phyloP scores from a whole-genome alignment of 1,284 basidiomycete genomes.

The Vanrija sp. region DNA sequence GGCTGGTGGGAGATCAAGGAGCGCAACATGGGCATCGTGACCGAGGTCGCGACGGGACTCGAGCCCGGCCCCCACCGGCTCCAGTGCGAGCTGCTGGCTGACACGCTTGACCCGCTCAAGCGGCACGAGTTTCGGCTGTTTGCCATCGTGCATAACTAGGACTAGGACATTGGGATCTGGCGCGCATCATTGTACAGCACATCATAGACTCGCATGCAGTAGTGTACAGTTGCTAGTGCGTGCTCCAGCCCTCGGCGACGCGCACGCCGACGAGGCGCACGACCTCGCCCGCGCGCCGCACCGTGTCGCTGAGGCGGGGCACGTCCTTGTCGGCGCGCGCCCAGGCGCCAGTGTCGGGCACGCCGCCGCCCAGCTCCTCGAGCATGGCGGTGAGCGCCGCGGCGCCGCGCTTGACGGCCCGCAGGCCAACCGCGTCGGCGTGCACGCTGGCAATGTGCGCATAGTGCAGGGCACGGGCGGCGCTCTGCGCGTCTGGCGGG shows the following conservation, averaged over 20 bases:
- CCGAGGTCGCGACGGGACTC: slow-evolving; percentile 27
- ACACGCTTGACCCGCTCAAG: slow-evolving; percentile 27
- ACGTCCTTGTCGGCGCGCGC: not conserved
- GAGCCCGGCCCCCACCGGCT: slow-evolving; percentile 31
- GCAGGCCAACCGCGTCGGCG: not conserved
- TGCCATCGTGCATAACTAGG: slow-evolving; percentile 12
- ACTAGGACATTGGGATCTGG: not conserved
- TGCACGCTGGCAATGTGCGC: not conserved
- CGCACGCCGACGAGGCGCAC: slow-evolving; percentile 36
- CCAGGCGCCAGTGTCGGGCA: not conserved
- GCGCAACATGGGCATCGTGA: slow-evolving; percentile 39
- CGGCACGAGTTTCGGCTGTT: slow-evolving; percentile 19
- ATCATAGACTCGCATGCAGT: not conserved
- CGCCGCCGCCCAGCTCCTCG: too few species aligned
- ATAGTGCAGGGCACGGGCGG: not conserved
- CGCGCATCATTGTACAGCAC: not conserved
- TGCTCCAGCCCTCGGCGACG: slow-evolving; percentile 31
- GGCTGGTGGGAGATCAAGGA: slow-evolving; percentile 37
- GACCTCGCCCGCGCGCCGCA: slow-evolving; percentile 25
- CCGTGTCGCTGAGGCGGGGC: slow-evolving; percentile 11
- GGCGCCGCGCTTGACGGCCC: not conserved
- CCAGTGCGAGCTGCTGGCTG: slow-evolving; percentile 30
- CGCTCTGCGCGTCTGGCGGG: not conserved
- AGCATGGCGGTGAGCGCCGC: too few species aligned
- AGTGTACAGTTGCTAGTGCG: slow-evolving; percentile 8